Evolutionary conservation across 2,329 filamentous ascomycete genomes (phyloP).

Genomic region (Plenodomus lindquistii): DNA sequence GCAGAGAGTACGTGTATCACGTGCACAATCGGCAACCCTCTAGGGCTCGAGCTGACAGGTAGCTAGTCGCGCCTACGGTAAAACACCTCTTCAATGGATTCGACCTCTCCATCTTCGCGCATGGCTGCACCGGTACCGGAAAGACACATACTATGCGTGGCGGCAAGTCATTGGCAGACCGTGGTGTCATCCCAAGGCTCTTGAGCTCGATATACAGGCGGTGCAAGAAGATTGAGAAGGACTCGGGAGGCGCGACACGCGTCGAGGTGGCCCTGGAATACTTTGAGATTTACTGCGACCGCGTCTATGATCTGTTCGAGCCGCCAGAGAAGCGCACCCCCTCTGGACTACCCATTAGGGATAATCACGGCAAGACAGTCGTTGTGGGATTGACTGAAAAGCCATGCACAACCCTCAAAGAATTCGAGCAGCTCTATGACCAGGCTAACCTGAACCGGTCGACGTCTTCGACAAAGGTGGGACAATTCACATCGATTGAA

Average conservation of each 20-base stretch:
- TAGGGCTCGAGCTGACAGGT: slow-evolving; percentile 20
- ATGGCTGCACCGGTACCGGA: slow-evolving; percentile 89
- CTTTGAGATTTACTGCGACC: slow-evolving; percentile 97
- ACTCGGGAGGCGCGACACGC: slow-evolving; percentile 68
- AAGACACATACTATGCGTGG: slow-evolving; percentile 98
- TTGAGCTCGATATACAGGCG: slow-evolving; percentile 84
- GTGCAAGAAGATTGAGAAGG: slow-evolving; percentile 82
- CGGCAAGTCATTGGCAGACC: slow-evolving; percentile 80
- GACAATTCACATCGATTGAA: slow-evolving; percentile 1
- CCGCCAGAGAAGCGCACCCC: slow-evolving; percentile 83
- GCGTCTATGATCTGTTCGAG: slow-evolving; percentile 89
- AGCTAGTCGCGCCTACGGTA: slow-evolving; percentile 78
- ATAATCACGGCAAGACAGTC: slow-evolving; percentile 83
- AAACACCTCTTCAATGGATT: slow-evolving; percentile 91
- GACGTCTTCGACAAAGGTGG: slow-evolving; percentile 80
- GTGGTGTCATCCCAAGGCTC: slow-evolving; percentile 84
- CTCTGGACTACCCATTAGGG: slow-evolving; percentile 77
- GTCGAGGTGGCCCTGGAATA: slow-evolving; percentile 82
- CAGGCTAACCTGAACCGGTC: slow-evolving; percentile 89
- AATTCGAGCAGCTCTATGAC: slow-evolving; percentile 88
- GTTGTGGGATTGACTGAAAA: slow-evolving; percentile 86
- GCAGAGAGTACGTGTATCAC: slow-evolving; percentile 68
- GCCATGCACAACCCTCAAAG: slow-evolving; percentile 79
- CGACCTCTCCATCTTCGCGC: slow-evolving; percentile 76
- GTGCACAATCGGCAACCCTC: slow-evolving; percentile 1